These are phyloP conservation scores for Diutina scorzettiae DNA, from an alignment of 1,139 yeast genomes.

Conservation along the genomic window DNA sequence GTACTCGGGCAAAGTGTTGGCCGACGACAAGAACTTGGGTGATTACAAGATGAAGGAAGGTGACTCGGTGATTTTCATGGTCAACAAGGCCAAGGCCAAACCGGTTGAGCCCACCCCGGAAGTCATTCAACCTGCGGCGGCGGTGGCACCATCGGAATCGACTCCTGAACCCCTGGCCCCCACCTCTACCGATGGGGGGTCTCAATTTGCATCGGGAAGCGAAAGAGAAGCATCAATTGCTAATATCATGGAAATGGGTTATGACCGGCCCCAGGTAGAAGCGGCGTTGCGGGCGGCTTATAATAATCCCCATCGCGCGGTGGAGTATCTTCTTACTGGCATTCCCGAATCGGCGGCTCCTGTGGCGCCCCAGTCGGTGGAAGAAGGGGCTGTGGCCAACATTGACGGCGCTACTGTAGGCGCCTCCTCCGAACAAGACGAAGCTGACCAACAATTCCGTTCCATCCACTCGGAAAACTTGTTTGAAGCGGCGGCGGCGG, in stretches of 20 bases:
- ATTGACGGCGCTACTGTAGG: constrained; percentile 8
- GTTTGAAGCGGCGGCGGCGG: constrained; percentile 33
- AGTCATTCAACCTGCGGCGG: constrained; percentile 7
- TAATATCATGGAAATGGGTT: constrained; percentile 94
- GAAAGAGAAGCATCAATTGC: constrained; percentile 59
- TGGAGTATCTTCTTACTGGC: constrained; percentile 84
- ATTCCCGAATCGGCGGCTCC: constrained; percentile 58
- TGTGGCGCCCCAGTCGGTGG: constrained; percentile 11
- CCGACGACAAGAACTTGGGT: constrained; percentile 67
- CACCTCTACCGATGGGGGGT: constrained; percentile 18
- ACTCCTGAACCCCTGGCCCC: constrained; percentile 9
- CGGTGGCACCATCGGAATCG: constrained; percentile 9
- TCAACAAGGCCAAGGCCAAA: constrained; percentile 36
- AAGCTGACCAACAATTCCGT: neutral
- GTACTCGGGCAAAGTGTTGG: constrained; percentile 83
- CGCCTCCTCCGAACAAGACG: too few relatives aligned
- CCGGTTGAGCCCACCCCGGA: constrained; percentile 12
- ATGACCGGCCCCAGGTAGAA: constrained; percentile 78
- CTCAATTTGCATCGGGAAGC: constrained; percentile 43
- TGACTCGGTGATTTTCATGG: constrained; percentile 89
- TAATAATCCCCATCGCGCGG: constrained; percentile 97
- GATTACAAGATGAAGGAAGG: constrained; percentile 73
- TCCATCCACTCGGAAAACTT: constrained; percentile 9
- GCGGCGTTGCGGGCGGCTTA: constrained; percentile 90
- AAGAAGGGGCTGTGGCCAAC: constrained; percentile 13